A percentile compares a stretch with the other conserved stretches of the same genome.
These are phyloP conservation scores for Ustilago lituana DNA, from an alignment of 1,284 basidiomycete species.

Conservation along the genomic window DNA sequence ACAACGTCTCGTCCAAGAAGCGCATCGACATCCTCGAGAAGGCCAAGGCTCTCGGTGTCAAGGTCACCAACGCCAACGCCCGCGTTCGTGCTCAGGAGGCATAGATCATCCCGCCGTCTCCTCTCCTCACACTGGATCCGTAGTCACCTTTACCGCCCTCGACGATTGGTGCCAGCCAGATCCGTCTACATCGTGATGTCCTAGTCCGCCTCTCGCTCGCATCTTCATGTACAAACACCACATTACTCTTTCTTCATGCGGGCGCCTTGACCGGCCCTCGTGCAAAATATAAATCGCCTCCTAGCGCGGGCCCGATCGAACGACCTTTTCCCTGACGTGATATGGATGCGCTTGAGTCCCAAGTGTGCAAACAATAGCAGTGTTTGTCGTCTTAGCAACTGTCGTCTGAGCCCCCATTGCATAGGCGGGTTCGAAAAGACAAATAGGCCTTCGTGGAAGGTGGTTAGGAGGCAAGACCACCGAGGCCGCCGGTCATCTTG, in stretches of 20 bases:
- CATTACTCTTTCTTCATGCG: constrained; percentile 19
- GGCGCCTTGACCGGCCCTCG: constrained; percentile 3
- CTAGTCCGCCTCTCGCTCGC: constrained; percentile 27
- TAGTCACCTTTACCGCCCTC: constrained; percentile 14
- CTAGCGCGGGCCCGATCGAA: constrained; percentile 37
- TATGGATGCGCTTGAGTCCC: too few relatives aligned
- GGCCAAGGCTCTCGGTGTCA: constrained; percentile 70
- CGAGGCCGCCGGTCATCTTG: too few relatives aligned
- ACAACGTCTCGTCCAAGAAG: constrained; percentile 96
- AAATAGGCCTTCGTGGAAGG: too few relatives aligned
- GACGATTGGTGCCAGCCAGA: constrained; percentile 6
- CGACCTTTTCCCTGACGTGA: too few relatives aligned
- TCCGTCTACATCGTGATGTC: constrained; percentile 22
- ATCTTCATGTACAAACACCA: constrained; percentile 39
- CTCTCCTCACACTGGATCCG: constrained; percentile 10
- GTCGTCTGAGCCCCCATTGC: too few relatives aligned
- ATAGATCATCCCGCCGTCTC: constrained; percentile 44
- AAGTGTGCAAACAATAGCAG: too few relatives aligned
- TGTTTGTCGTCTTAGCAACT: too few relatives aligned
- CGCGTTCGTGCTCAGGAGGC: constrained; percentile 95
- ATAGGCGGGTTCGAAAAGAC: too few relatives aligned
- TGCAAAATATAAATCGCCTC: constrained; percentile 46
- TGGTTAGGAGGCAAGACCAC: too few relatives aligned
- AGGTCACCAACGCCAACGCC: constrained; percentile 92
- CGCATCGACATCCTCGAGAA: constrained; percentile 90